phyloP scores from a whole-genome alignment of 2,329 filamentous ascomycete genomes.

The Fusarium heterosporum region DNA sequence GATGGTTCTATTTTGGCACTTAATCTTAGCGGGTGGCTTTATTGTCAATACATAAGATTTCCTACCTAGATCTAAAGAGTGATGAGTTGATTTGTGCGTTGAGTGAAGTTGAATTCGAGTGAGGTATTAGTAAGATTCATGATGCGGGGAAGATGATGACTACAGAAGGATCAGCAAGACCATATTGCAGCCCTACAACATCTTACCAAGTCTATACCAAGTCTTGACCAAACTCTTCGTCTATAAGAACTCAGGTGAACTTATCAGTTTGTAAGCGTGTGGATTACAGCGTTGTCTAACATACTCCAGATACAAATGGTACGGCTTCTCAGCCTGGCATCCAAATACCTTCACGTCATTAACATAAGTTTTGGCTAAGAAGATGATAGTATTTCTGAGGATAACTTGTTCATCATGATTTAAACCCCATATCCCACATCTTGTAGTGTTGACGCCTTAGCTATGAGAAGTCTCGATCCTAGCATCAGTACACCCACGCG shows the following conservation, averaged over 20 bases:
- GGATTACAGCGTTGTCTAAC: background rate
- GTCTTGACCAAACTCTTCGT: background rate
- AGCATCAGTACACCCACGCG: background rate
- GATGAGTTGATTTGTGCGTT: slow-evolving; percentile 4
- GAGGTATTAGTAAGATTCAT: slow-evolving; percentile 13
- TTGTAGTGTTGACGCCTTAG: background rate
- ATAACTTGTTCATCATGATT: background rate
- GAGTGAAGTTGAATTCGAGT: background rate
- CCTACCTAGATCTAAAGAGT: background rate
- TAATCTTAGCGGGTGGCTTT: background rate
- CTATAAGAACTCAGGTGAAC: background rate
- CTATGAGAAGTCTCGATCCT: background rate
- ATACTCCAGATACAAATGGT: background rate
- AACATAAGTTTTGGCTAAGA: background rate
- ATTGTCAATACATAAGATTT: background rate
- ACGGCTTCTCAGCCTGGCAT: background rate
- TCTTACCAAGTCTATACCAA: background rate
- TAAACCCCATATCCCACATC: background rate
- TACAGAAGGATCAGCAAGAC: background rate
- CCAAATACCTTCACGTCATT: background rate
- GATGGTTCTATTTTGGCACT: background rate
- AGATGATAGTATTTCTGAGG: background rate
- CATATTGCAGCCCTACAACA: background rate
- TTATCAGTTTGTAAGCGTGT: background rate
- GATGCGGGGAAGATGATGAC: slow-evolving; percentile 31